Base-by-base conservation (phyloP, 106 monocot genomes). In the Allium fistulosum region DNA sequence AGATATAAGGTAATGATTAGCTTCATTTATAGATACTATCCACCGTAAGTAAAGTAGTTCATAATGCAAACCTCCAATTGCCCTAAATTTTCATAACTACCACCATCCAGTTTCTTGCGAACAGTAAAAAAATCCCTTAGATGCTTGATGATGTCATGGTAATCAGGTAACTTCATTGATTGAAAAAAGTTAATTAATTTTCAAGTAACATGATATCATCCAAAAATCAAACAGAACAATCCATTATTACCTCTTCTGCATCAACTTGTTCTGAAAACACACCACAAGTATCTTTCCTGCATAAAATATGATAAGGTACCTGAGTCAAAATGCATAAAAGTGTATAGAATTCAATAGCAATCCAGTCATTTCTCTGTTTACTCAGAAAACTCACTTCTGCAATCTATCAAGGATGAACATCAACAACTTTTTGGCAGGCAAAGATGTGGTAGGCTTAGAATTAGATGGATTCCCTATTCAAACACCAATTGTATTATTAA, bases 361-460 rank as follows among this genome's bases (percentile, higher is more conserved):
- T 53, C 13, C 52, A 0, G 9, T 13, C 13, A 0, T 53, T 53
- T 53, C 13, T 53, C 52, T 53, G 52, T 10, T 53, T 10, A 10
- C 52, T 10, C 52, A 9, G 13, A 53, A 53, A 13, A 59, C 87
- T 56, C 74, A 95, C 94, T 95, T 95, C 83, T 95, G 88, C 61
- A 95, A 91, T 69, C 85, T 85, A 62, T 95, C 94, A 47, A 95
- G 94, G 78, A 95, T 88, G 85, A 91, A 87, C 59, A 80, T 57
- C 80, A 95, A 71, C 83, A 95, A 85, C 83, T 88, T 87, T 75
- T 85, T 88, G 83, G 90, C 90, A 18, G 91, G 94, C 81, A 95
- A 74, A 73, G 85, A 79, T 37, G 91, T 95, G 18, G 79, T 80
- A 76, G 83, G 75, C 77, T 81, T 87, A 14, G 79, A 74, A 74